Conservation (phyloP, 768 basidiomycete species). For the Lactifluus volemus region DNA sequence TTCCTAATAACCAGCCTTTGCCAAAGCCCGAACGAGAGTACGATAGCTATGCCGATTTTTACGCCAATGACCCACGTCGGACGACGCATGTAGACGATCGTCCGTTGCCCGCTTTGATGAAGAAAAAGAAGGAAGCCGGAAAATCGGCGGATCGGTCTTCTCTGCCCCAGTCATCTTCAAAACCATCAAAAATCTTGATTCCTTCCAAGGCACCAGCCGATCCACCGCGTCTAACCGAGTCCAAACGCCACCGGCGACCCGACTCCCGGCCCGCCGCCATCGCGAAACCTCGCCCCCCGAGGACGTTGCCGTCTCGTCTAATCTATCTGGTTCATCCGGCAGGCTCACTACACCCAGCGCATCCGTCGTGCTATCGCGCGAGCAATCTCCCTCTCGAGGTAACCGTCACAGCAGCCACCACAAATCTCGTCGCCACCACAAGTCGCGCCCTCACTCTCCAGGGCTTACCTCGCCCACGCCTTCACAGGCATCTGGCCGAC, state of each 20-base stretch:
- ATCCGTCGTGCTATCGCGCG: no score
- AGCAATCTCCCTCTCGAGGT: no score
- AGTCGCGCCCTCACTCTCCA: constrained; percentile 5
- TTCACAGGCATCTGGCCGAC: constrained; percentile 2
- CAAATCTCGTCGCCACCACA: not conserved
- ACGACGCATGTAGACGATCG: constrained; percentile 14
- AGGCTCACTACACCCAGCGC: no score
- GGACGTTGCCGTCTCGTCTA: constrained; percentile 15
- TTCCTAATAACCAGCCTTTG: constrained; percentile 7
- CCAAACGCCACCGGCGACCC: constrained; percentile 1
- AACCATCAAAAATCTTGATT: not conserved
- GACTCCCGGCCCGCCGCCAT: constrained; percentile 1
- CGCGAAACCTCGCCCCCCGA: constrained; percentile 4
- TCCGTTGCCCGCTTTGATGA: constrained; percentile 10
- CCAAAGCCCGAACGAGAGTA: constrained; percentile 14
- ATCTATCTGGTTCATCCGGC: not conserved
- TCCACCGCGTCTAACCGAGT: not conserved
- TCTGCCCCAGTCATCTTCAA: constrained; percentile 7
- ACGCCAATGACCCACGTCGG: constrained; percentile 10
- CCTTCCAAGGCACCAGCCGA: constrained; percentile 5
- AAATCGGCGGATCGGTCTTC: not conserved
- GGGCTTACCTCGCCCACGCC: not conserved
- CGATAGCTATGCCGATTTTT: constrained; percentile 14
- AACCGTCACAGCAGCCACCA: no score
- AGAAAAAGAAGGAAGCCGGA: not conserved